phyloP scores from a whole-genome alignment of 345 rosid species.

The Arabidopsis suecica region DNA sequence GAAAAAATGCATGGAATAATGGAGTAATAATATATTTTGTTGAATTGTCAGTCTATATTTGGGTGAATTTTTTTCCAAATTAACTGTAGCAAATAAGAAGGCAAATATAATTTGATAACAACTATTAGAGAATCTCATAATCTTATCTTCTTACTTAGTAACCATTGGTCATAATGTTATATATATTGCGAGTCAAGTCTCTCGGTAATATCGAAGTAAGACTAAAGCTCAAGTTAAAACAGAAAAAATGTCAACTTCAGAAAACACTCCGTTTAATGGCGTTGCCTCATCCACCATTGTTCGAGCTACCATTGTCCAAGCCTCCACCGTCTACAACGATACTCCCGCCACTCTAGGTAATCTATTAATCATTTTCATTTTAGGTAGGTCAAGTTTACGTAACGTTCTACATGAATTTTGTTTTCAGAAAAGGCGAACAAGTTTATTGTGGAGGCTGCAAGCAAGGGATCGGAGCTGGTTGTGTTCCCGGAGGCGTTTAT shows the following conservation, averaged over 20 bases:
- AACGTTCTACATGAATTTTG: background rate
- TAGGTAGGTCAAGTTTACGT: background rate
- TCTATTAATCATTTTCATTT: too few relatives aligned
- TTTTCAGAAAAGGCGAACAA: slow-evolving; percentile 57
- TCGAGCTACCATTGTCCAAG: slow-evolving; percentile 85
- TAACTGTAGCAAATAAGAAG: too few relatives aligned
- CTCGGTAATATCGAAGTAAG: background rate
- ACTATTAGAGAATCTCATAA: background rate
- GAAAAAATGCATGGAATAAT: too few relatives aligned
- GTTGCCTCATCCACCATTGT: slow-evolving; percentile 49
- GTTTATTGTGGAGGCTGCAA: slow-evolving; percentile 71
- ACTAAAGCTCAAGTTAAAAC: background rate
- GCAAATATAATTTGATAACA: too few relatives aligned
- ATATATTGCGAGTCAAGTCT: background rate
- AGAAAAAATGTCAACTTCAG: slow-evolving; percentile 20
- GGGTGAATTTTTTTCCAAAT: too few relatives aligned
- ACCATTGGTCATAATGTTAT: background rate
- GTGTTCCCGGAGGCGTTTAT: slow-evolving; percentile 87
- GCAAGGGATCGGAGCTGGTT: slow-evolving; percentile 70
- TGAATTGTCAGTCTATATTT: too few relatives aligned
- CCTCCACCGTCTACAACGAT: slow-evolving; percentile 82
- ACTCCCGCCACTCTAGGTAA: slow-evolving; percentile 72
- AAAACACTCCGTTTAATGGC: slow-evolving; percentile 28
- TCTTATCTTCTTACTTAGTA: background rate
- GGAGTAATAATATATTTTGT: too few relatives aligned